phyloP scores from a whole-genome alignment of 139 green algal species.

The Zygnema cylindricum region DNA sequence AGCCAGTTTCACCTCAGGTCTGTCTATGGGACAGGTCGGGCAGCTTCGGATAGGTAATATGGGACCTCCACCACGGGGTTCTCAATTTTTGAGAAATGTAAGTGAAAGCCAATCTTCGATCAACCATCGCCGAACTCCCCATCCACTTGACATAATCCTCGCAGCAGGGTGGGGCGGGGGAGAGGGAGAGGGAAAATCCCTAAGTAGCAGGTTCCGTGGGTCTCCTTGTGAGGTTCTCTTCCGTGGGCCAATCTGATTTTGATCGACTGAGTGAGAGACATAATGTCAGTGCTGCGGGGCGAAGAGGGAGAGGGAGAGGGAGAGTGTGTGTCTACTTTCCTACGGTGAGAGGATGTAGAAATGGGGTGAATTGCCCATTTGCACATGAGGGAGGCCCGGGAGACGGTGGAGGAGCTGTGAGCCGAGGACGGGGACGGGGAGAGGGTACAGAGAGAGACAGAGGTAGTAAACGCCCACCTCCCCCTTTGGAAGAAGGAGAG shows the following conservation, averaged over 20 bases:
- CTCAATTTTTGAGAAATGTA: background rate
- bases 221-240: background rate
- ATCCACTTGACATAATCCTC: background rate
- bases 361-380: conserved; percentile 2
- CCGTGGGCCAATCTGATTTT: background rate
- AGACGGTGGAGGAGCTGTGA: background rate
- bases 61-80: background rate
- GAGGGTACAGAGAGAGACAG: background rate
- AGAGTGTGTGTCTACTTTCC: background rate
- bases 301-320: background rate
- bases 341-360: background rate
- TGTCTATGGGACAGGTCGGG: background rate
- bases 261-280: background rate
- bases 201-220: background rate
- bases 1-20: background rate
- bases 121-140: too few relatives aligned
- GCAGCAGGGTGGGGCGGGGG: too few relatives aligned
- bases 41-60: background rate
- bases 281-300: background rate
- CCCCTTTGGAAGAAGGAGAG: background rate
- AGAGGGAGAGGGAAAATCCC: background rate
- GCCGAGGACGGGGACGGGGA: background rate
- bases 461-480: background rate
- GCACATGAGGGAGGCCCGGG: background rate
- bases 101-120: background rate